Evolutionary conservation across 2,329 filamentous ascomycete species (phyloP).

Genomic region (Apiospora kogelbergensis): DNA sequence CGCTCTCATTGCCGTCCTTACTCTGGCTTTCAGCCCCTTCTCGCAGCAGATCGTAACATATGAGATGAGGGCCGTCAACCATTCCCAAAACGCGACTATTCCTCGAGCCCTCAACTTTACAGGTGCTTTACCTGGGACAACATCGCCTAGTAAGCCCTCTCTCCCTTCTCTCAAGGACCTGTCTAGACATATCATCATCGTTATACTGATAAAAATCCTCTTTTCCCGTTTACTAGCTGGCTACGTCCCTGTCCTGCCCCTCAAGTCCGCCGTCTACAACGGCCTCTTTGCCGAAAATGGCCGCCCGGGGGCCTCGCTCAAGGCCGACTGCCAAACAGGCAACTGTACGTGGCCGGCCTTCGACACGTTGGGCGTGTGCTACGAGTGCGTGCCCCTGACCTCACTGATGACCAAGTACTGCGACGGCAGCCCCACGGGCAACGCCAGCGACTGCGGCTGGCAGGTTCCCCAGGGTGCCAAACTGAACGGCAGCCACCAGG

Average conservation of each 20-base stretch:
- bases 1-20: slow-evolving; percentile 27
- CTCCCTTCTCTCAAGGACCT: too few species aligned
- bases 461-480: slow-evolving; percentile 26
- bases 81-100: slow-evolving; percentile 24
- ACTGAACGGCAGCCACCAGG: slow-evolving; percentile 23
- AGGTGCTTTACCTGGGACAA: slow-evolving; percentile 25
- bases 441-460: slow-evolving; percentile 29
- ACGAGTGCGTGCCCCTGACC: slow-evolving; percentile 27
- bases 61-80: slow-evolving; percentile 22
- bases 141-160: slow-evolving; percentile 19
- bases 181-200: neutral
- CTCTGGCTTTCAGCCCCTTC: slow-evolving; percentile 30
- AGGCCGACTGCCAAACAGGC: slow-evolving; percentile 28
- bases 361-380: slow-evolving; percentile 30
- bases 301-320: slow-evolving; percentile 25
- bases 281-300: slow-evolving; percentile 34
- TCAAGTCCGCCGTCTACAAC: slow-evolving; percentile 35
- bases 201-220: neutral
- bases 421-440: slow-evolving; percentile 8
- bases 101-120: slow-evolving; percentile 29
- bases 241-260: slow-evolving; percentile 32
- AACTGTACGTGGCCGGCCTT: slow-evolving; percentile 30
- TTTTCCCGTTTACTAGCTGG: slow-evolving; percentile 17
- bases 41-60: slow-evolving; percentile 33
- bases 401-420: slow-evolving; percentile 29